Base-by-base conservation (phyloP, 805 yeast species). In the Starmerella khaoyaiensis region DNA sequence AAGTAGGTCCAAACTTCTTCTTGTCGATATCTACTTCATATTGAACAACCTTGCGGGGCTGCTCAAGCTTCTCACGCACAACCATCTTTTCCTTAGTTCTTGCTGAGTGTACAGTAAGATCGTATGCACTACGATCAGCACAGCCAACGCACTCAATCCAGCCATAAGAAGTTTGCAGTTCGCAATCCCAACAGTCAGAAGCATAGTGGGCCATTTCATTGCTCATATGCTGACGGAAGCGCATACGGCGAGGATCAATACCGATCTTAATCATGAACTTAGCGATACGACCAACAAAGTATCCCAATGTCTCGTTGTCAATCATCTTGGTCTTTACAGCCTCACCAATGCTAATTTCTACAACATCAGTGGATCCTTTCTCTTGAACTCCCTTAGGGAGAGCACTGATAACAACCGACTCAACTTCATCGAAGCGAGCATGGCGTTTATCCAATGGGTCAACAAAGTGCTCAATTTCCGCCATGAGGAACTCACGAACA, bases 71-170 rank as follows among this genome's bases (percentile, higher is more conserved):
- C 65, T 90, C 79, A 69, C 97, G 80, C 31, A 90, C 99, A 42
- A 84, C 86, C 52, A 90, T 68, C 64, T 84, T 87, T 66, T 83
- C 95, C 63, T 83, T 83, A 41, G 98, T 90, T 63, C 81, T 80
- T 40, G 87, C 90, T 31, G 96, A 64, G 60, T 90, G 99, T 44
- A 93, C 98, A 33, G 87, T 72, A 61, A 90, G 73, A 65, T 90
- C 99, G 59, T 83, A 90, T 28, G 99, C 99, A 31, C 94, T 81
- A 68, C 99, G 76, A 65, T 90, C 99, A 48, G 99, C 99, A 68
- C 97, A 90, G 51, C 99, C 99, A 59, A 90, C 96, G 76, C 98
- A 93, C 68, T 90, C 99, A 53, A 90, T 81, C 99, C 99, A 90
- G 53, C 99, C 99, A 54, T 83, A 90, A 23, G 95, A 82, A 29